phyloP scores from a whole-genome alignment of 257 asterid species.

The Rubia yunnanensis region DNA sequence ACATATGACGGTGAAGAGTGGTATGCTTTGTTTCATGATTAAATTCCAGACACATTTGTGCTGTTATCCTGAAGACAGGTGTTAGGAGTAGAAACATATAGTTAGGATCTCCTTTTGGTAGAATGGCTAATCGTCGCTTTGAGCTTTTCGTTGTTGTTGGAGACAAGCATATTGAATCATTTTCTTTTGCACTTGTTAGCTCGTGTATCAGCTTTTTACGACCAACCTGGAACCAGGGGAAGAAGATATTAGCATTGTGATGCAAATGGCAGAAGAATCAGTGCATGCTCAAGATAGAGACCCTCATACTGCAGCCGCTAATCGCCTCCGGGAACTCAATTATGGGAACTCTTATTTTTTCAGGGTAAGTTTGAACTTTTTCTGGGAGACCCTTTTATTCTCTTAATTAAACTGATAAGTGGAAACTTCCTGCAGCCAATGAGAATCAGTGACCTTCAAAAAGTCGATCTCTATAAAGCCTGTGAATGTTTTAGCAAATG shows the following conservation, averaged over 20 bases:
- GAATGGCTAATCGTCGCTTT: not conserved
- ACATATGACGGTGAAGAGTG: not conserved
- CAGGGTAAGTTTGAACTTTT: constrained; percentile 44
- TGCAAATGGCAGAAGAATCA: constrained; percentile 98
- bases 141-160: not conserved
- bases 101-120: not conserved
- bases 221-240: constrained; percentile 72
- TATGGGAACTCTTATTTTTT: constrained; percentile 90
- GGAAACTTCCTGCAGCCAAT: constrained; percentile 52
- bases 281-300: constrained; percentile 96
- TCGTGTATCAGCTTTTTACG: constrained; percentile 86
- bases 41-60: not conserved
- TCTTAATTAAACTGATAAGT: constrained; percentile 5
- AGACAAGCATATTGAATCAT: constrained; percentile 17
- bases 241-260: constrained; percentile 86
- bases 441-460: constrained; percentile 52
- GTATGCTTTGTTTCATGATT: not conserved
- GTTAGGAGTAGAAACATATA: not conserved
- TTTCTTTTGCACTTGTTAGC: constrained; percentile 33
- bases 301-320: constrained; percentile 76
- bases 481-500: constrained; percentile 75
- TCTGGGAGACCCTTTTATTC: constrained; percentile 3
- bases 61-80: not conserved
- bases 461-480: constrained; percentile 79
- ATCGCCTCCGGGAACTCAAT: constrained; percentile 89